Conservation (phyloP, 2,329 filamentous ascomycete species). For the Claviceps lovelessii region DNA sequence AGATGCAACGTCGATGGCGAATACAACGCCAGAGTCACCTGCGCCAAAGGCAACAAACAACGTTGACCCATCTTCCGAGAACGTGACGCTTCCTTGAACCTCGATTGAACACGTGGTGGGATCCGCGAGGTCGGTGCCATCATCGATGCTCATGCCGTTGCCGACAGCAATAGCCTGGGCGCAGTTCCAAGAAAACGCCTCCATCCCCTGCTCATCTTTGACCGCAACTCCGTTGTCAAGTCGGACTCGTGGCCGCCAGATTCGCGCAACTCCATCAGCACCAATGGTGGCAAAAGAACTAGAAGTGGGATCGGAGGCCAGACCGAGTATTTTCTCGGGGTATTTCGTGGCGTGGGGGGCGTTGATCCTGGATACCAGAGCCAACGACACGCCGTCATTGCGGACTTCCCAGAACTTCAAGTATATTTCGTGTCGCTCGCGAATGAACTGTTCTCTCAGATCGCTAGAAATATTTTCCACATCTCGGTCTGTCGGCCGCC, state of each 20-base stretch:
- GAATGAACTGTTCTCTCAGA: constrained; percentile 29
- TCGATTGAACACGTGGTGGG: constrained; percentile 16
- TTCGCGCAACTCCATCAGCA: constrained; percentile 59
- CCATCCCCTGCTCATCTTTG: constrained; percentile 41
- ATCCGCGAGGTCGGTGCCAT: constrained; percentile 14
- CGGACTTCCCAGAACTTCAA: constrained; percentile 81
- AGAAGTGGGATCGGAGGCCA: constrained; percentile 55
- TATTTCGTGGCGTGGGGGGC: constrained; percentile 54
- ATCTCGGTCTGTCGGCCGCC: constrained; percentile 62
- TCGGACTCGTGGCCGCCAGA: constrained; percentile 67
- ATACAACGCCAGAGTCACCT: constrained; percentile 45
- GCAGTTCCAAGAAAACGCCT: constrained; percentile 62
- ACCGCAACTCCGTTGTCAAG: constrained; percentile 53
- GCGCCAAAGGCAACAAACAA: constrained; percentile 53
- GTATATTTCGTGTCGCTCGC: constrained; percentile 54
- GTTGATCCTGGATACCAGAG: constrained; percentile 71
- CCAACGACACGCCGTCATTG: constrained; percentile 43
- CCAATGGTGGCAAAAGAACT: constrained; percentile 74
- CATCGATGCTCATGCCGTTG: constrained; percentile 31
- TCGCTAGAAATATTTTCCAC: constrained; percentile 31
- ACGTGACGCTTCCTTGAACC: constrained; percentile 53
- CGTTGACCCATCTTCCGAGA: constrained; percentile 72
- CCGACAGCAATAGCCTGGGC: constrained; percentile 42
- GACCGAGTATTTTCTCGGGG: constrained; percentile 50
- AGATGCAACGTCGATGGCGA: constrained; percentile 60